Evolutionary conservation across 2,329 filamentous ascomycete species (phyloP), one percentile per base, ranked within the genome.

Genomic region (Colletotrichum musicola): DNA sequence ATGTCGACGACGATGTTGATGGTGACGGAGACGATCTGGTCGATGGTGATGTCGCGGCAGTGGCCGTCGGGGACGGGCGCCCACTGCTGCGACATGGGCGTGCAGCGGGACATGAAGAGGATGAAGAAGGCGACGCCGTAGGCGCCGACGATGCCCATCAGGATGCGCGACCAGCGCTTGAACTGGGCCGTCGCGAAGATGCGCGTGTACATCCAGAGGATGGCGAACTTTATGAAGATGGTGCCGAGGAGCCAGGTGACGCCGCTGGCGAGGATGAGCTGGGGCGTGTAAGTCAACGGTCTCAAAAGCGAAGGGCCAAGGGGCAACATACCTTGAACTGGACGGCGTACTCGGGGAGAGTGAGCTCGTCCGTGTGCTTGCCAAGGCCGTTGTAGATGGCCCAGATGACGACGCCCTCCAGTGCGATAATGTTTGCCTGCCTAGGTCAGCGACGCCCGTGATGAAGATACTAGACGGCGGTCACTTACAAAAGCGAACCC

Each of bases 31-130:
- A 73, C 63, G 57, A 72, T 69, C 53, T 77, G 73, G 13, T 67
- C 54, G 51, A 71, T 67, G 12, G 68, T 46, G 47, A 72, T 66
- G 42, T 73, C 66, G n/a, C 84, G 78, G 68, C 83, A 85, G 65
- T 75, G 75, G 14, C 81, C 82, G 0, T 70, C 71, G 2, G 76
- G 73, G 7, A 70, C 65, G 3, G 74, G 73, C n/a, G 75, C 71
- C 78, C 78, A 80, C 14, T 75, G 73, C 25, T 74, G 74, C 16
- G 72, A 71, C 13, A 79, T 62, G 1, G 78, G 78, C 10, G 72
- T 54, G 63, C 77, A 80, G 44, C 76, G 75, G 55, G 75, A 76
- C 51, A 77, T 73, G 64, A 76, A 76, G 10, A 79, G 47, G n/a
- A 76, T 71, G 25, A 78, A 71, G 55, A 78, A 76, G 2, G 71